Conservation (phyloP, 108 stramenopile species). For the Conticribra weissflogii region DNA sequence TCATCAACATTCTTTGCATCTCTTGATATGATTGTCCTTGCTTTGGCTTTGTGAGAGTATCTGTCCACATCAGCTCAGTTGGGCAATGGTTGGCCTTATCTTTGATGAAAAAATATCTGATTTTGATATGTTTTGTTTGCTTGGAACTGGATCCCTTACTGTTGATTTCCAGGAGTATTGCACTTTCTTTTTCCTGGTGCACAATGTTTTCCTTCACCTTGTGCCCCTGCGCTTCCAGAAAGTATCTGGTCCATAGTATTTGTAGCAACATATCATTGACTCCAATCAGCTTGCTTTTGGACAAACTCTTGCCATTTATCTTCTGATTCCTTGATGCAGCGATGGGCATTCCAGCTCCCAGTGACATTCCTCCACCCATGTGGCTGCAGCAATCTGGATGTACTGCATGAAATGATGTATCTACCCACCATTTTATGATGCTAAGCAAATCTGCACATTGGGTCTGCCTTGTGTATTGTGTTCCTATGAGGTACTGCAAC, state of each 20-base stretch:
- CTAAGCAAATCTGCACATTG: too few species aligned
- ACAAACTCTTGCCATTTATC: too few species aligned
- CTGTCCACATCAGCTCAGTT: background rate
- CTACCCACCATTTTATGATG: too few species aligned
- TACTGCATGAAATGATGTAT: too few species aligned
- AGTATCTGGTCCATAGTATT: constrained; percentile 53
- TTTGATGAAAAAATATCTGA: constrained; percentile 11
- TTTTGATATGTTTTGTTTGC: constrained; percentile 43
- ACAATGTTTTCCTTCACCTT: constrained; percentile 33
- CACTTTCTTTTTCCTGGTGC: constrained; percentile 58
- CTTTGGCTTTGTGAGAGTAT: background rate
- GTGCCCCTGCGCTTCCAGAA: constrained; percentile 58
- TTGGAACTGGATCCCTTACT: constrained; percentile 44
- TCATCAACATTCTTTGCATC: too few species aligned
- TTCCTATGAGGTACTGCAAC: too few species aligned
- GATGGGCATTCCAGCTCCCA: too few species aligned
- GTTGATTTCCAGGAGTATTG: constrained; percentile 61
- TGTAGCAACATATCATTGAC: constrained; percentile 49
- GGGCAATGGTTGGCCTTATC: background rate
- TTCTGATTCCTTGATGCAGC: constrained; percentile 46
- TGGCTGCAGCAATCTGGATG: too few species aligned
- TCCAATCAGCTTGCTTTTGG: too few species aligned
- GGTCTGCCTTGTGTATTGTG: too few species aligned
- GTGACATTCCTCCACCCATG: too few species aligned
- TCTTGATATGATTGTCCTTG: background rate